Evolutionary conservation across 768 basidiomycete species (phyloP), one percentile per base, ranked within the genome.

Genomic region (Leccinum truebloodii): DNA sequence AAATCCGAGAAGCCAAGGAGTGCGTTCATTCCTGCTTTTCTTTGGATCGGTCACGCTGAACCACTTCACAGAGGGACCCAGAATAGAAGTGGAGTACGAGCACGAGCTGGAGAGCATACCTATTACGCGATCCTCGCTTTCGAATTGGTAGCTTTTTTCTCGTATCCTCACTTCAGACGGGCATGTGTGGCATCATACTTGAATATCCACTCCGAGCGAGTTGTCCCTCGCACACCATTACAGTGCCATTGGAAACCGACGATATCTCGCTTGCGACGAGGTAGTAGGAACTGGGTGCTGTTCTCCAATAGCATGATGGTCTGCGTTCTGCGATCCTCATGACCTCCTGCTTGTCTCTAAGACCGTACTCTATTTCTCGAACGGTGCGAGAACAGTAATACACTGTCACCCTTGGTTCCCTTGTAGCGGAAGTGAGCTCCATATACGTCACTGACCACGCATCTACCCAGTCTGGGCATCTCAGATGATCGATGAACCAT

Each of bases 61-160:
- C 46, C 50, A 44, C 44, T 49, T 54, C 61, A 10, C 72, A 88
- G 88, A 81, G 68, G 90, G 87, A 20, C 89, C 94, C 14, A 81
- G 88, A 64, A 89, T 98, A 69, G 93, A 98, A 73, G 89, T 98
- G 68, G 96, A 98, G 75, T 97, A 97, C 85, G 95, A 98, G 74
- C 86, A 92, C 72, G 95, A 97, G 77, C 80, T 90, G 75, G 93
- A 89, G 70, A 87, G 81, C 64, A 71, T 84, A 55, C 83, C 84
- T 46, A 75, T 86, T 50, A 79, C 79, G 39, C 82, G 80, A 64
- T 81, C 81, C 46, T 76, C 76, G 14, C 71, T 85, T 63, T 78
- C 82, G 48, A 81, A 79, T 64, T 86, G 84, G 85, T 86, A 81
- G 67, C 48, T n/a, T 58, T 50, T 5, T 59, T 50, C 35, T 56